Evolutionary conservation across 768 basidiomycete species (phyloP), one percentile per base, ranked within the genome.

Genomic region (Amanita muscaria): DNA sequence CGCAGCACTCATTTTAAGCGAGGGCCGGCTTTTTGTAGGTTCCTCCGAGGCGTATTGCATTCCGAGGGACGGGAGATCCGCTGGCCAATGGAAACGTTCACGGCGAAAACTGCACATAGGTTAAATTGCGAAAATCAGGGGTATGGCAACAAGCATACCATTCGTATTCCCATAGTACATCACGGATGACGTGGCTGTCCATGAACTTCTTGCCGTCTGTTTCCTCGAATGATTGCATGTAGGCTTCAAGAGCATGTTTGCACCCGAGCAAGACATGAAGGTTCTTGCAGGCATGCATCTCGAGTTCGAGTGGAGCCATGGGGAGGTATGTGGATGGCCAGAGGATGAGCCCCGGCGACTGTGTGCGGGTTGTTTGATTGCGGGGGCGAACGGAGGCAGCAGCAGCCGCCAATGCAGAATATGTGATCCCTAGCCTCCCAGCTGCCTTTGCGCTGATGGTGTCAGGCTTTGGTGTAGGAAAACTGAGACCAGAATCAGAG

Each of bases 281-380:
- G 54, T 79, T 70, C 61, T 78, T 82, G 62, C 77, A 80, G n/a
- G 77, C 70, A 53, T 85, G 80, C 77, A 83, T 78, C 63, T 87
- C 84, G 25, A 87, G 64, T 55, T 83, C 83, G 3, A 59, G 55
- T 18, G 82, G 69, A 1, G 67, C 44, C 51, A 81, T 63, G 1
- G 80, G 73, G 36, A 85, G 64, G 57, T 80, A 82, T 5, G 72
- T 76, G 19, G 68, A 62, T 5, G 74, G 78, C 69, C 66, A 74
- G 25, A 84, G 60, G 18, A 86, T 55, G 5, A 87, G 59, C 1
- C 85, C 84, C 5, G 79, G 71, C 1, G 79, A 78, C 56, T 83
- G 82, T 35, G 68, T 55, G 0, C 64, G 53, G 11, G 11, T 21
- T n/a, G 11, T 38, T n/a, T 31, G 44, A 8, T 19, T 30, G 22